These are phyloP conservation scores for Ascoidea rubescens DNA, from an alignment of 805 yeast species.

Conservation along the genomic window DNA sequence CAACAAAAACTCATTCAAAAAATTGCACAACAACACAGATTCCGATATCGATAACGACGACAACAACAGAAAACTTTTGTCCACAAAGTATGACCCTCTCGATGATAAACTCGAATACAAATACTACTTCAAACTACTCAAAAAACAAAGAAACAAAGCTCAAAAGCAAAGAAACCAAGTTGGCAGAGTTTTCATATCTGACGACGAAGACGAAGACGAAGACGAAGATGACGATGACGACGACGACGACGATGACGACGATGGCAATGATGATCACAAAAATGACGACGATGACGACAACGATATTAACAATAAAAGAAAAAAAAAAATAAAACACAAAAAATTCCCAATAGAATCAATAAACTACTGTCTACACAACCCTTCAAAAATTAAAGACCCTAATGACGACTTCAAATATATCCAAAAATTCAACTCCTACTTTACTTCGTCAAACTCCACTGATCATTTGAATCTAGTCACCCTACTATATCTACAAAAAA, in stretches of 20 bases:
- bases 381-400: slow-evolving; percentile 14
- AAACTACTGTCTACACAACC: slow-evolving; percentile 9
- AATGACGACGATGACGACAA: neutral
- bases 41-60: neutral
- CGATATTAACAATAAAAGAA: slow-evolving; percentile 2
- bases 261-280: neutral
- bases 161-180: neutral
- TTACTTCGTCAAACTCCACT: slow-evolving; percentile 2
- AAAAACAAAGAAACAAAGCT: neutral
- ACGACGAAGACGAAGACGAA: neutral
- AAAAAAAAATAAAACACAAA: neutral
- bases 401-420: slow-evolving; percentile 12
- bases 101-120: too few relatives aligned
- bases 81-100: neutral
- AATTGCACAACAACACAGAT: neutral
- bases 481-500: slow-evolving; percentile 6
- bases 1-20: slow-evolving; percentile 2
- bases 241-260: neutral
- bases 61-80: neutral
- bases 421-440: slow-evolving; percentile 13
- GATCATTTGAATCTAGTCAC: too few relatives aligned
- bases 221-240: neutral
- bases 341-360: neutral
- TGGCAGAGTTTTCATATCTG: neutral
- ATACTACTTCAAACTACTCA: neutral